phyloP scores from a whole-genome alignment of 176 grass and related monocot species.

The bread wheat (Triticum aestivum) region DNA sequence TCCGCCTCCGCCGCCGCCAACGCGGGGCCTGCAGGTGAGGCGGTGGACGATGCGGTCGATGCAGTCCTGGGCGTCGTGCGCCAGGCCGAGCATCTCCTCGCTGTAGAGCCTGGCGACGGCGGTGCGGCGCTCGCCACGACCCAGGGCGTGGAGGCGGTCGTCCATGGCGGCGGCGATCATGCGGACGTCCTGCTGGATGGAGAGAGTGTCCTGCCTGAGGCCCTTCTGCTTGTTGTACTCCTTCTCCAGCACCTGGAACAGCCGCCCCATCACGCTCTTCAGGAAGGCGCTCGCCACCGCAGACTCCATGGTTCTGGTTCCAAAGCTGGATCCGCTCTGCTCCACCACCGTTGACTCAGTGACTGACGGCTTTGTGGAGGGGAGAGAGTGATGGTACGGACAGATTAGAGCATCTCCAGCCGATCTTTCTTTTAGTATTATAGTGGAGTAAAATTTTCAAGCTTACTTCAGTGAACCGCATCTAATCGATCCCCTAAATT shows the following conservation, averaged over 20 bases:
- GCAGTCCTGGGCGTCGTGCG: conserved; percentile 38
- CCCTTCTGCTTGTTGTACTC: conserved; percentile 37
- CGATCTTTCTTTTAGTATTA: too few species aligned
- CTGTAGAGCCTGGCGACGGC: not conserved
- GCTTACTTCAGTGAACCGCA: too few species aligned
- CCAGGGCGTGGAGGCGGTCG: not conserved
- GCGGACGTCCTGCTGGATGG: conserved; percentile 33
- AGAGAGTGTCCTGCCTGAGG: not conserved
- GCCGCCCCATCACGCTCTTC: conserved; percentile 26
- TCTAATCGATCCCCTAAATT: too few species aligned
- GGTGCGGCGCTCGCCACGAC: not conserved
- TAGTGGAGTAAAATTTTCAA: too few species aligned
- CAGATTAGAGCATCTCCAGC: too few species aligned
- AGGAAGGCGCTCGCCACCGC: conserved; percentile 15
- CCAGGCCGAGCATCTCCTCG: conserved; percentile 28
- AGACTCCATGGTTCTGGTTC: conserved; percentile 14
- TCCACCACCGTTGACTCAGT: too few species aligned
- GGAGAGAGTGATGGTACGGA: too few species aligned
- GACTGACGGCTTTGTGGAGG: too few species aligned
- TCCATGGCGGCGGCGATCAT: conserved; percentile 44
- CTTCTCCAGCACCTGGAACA: conserved; percentile 34
- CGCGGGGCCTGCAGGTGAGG: conserved; percentile 26
- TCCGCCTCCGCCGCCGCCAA: too few species aligned
- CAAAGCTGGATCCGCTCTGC: not conserved
- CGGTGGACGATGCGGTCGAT: conserved; percentile 30